A percentile compares a stretch with the other conserved stretches of the same genome.
These are phyloP conservation scores for Liquidambar formosana DNA, from an alignment of 164 flowering plant genomes.

Conservation along the genomic window DNA sequence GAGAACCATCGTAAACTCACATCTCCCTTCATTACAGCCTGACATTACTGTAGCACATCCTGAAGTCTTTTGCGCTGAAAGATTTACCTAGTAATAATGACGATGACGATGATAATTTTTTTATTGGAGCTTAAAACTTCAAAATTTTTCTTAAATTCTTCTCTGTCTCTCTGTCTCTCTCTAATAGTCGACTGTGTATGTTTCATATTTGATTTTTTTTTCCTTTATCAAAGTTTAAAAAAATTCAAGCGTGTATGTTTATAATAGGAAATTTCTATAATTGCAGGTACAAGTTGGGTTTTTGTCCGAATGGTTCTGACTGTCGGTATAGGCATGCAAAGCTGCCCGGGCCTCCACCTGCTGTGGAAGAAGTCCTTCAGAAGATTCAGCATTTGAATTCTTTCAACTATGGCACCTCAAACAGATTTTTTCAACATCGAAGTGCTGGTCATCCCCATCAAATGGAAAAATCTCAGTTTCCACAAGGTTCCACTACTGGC, in stretches of 20 bases:
- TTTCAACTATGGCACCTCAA: slow-evolving; percentile 58
- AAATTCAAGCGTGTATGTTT: slow-evolving; percentile 9
- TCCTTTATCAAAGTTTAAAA: too few relatives aligned
- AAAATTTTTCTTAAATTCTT: too few relatives aligned
- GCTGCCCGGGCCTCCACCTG: slow-evolving; percentile 94
- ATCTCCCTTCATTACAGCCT: background rate
- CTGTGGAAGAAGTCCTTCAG: slow-evolving; percentile 94
- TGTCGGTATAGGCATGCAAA: slow-evolving; percentile 98
- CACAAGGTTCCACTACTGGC: slow-evolving; percentile 42
- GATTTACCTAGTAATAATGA: background rate
- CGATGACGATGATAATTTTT: background rate
- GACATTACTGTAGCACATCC: background rate
- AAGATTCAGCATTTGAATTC: slow-evolving; percentile 86
- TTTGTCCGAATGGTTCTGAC: slow-evolving; percentile 99
- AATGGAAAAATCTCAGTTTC: slow-evolving; percentile 59
- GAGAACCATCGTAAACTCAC: too few relatives aligned
- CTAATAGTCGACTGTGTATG: too few relatives aligned
- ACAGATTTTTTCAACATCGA: slow-evolving; percentile 73
- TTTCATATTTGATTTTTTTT: too few relatives aligned
- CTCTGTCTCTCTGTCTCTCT: background rate
- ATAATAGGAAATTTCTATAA: slow-evolving; percentile 5
- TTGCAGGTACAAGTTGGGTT: slow-evolving; percentile 96
- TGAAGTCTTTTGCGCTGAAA: background rate
- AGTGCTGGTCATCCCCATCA: slow-evolving; percentile 55
- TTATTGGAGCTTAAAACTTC: background rate